These are phyloP conservation scores for Vigna unguiculata DNA, from an alignment of 306 rosid genomes.

Conservation along the genomic window DNA sequence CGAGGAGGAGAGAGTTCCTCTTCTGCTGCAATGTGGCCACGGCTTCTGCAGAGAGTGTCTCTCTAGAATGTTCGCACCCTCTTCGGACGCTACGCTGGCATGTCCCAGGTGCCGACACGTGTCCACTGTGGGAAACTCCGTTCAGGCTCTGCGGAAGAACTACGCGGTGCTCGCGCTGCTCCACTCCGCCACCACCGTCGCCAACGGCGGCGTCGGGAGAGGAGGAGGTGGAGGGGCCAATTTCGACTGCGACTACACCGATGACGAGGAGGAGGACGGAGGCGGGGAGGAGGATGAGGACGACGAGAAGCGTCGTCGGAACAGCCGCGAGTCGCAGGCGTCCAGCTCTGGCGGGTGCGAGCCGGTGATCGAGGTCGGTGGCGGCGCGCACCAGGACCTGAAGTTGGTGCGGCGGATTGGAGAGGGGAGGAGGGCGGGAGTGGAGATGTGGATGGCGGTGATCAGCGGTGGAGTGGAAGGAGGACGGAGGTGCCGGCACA, in stretches of 20 bases:
- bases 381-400: slow-evolving; percentile 79
- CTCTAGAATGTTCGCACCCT: slow-evolving; percentile 80
- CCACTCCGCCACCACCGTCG: slow-evolving; percentile 51
- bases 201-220: slow-evolving; percentile 10
- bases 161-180: slow-evolving; percentile 86
- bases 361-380: slow-evolving; percentile 85
- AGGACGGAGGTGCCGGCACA: slow-evolving; percentile 73
- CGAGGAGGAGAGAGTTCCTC: slow-evolving; percentile 97
- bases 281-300: slow-evolving; percentile 50
- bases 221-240: slow-evolving; percentile 28
- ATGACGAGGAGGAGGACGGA: slow-evolving; percentile 68
- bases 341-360: slow-evolving; percentile 89
- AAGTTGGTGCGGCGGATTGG: slow-evolving; percentile 74
- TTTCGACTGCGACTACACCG: slow-evolving; percentile 71
- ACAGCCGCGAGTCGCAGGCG: slow-evolving; percentile 66
- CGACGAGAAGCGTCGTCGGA: slow-evolving; percentile 50
- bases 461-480: slow-evolving; percentile 44
- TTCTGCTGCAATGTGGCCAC: slow-evolving; percentile 97
- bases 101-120: slow-evolving; percentile 97
- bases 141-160: slow-evolving; percentile 85
- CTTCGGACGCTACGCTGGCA: slow-evolving; percentile 69
- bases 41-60: slow-evolving; percentile 94
- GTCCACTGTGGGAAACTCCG: slow-evolving; percentile 87
- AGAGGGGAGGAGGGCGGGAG: slow-evolving; percentile 78
- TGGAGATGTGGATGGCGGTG: slow-evolving; percentile 88